Evolutionary conservation across 2,329 filamentous ascomycete species (phyloP).

Genomic region (Colletotrichum spaethianum): DNA sequence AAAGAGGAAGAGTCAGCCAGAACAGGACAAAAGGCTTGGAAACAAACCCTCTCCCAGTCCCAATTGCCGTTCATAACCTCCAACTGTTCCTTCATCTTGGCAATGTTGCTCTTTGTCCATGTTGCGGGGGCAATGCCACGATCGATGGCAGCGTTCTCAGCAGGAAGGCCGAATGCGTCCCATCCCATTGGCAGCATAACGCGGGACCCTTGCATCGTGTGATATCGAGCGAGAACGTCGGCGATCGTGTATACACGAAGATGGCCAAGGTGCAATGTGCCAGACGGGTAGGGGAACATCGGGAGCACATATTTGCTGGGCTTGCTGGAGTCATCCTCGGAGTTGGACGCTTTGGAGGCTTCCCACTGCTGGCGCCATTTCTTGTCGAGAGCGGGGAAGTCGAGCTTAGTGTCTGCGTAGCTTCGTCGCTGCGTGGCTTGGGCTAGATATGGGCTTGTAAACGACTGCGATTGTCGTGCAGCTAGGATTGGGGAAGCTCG

Average conservation of each 20-base stretch:
- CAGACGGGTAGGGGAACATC: constrained; percentile 96
- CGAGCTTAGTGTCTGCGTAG: constrained; percentile 57
- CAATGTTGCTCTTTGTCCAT: constrained; percentile 88
- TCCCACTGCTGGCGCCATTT: constrained; percentile 69
- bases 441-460: constrained; percentile 20
- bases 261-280: constrained; percentile 88
- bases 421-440: constrained; percentile 46
- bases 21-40: constrained; percentile 25
- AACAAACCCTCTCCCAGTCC: constrained; percentile 84
- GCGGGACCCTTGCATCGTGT: constrained; percentile 79
- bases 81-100: constrained; percentile 87
- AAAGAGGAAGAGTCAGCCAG: constrained; percentile 30
- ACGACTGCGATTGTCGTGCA: constrained; percentile 23
- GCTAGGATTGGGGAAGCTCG: constrained; percentile 19
- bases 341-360: constrained; percentile 39
- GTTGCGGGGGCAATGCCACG: constrained; percentile 80
- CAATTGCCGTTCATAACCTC: constrained; percentile 84
- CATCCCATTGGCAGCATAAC: constrained; percentile 94
- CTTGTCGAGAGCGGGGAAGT: constrained; percentile 62
- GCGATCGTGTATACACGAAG: constrained; percentile 92
- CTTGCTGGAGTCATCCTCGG: constrained; percentile 41
- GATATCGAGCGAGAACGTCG: constrained; percentile 85
- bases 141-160: constrained; percentile 92
- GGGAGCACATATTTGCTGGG: constrained; percentile 78
- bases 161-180: constrained; percentile 92